Evolutionary conservation across 2,329 filamentous ascomycete species (phyloP), one percentile per base, ranked within the genome.

Genomic region (Talaromyces sp.): DNA sequence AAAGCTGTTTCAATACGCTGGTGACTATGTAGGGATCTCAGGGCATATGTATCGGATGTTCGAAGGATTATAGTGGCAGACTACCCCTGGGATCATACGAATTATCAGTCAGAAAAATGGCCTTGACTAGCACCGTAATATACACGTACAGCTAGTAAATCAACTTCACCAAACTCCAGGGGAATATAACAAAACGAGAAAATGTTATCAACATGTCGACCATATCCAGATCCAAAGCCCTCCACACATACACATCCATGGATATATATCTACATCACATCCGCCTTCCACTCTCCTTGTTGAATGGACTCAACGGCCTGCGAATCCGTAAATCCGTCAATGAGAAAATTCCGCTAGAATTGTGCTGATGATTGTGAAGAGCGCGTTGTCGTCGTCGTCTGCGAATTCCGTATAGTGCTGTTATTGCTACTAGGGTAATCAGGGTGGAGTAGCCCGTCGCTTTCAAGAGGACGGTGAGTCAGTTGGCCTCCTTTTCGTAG

Each of bases 401-500:
- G 29, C 70, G 69, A 60, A 68, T 67, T 61, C 65, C 68, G 47
- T 69, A 72, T 31, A 70, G 67, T 63, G 70, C 69, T 27, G 69
- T 67, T 47, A 71, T 43, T 17, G 70, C 64, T 38, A 73, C 63
- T 17, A 67, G 65, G 62, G 69, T 45, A 10, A 73, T 27, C 22
- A 70, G 51, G 6, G 68, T 25, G 29, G 70, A 67, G 43, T 73
- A 61, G 43, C 67, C 67, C 27, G 67, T 56, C 10, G 70, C 66
- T 45, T 69, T 68, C 40, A 71, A 67, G 27, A 73, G 61, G 13
- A 69, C 70, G 67, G 70, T 40, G 67, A 77, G 72, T 78, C 75
- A 79, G 70, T 84, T 81, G 70, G 84, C 80, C 80, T 93, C 85
- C 70, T 88, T 86, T 76, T 96, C 89, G 80, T 91, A 97, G 68